Conservation (phyloP, 352 stramenopile species). For the Pythium chondricola region DNA sequence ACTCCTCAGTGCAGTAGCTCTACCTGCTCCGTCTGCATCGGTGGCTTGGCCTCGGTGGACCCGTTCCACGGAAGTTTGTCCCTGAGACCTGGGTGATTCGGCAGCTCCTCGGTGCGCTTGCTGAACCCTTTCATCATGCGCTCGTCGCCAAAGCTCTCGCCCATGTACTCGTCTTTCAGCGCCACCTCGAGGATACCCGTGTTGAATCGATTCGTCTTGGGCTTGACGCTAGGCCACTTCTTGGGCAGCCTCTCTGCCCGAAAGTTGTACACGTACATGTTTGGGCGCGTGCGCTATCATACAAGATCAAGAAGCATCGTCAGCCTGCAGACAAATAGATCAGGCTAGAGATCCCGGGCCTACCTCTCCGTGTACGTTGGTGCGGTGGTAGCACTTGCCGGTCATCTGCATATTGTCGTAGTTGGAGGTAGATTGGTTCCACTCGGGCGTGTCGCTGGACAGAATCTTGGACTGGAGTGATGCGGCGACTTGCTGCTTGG, state of each 20-base stretch:
- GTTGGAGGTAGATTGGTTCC: conserved; percentile 62
- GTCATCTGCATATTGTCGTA: conserved; percentile 70
- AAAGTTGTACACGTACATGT: conserved; percentile 86
- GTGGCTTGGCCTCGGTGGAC: conserved; percentile 43
- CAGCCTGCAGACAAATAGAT: background rate
- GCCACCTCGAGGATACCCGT: conserved; percentile 67
- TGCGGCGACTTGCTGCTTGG: conserved; percentile 60
- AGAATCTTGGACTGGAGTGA: conserved; percentile 57
- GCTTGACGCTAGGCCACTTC: conserved; percentile 67
- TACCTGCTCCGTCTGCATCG: conserved; percentile 45
- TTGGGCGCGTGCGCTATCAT: conserved; percentile 50
- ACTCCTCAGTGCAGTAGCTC: no score
- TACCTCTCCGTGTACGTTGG: conserved; percentile 74
- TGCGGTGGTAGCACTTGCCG: conserved; percentile 72
- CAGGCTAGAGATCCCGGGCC: no score
- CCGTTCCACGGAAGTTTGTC: conserved; percentile 58
- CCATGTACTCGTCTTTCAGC: conserved; percentile 51
- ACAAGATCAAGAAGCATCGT: background rate
- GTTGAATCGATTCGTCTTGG: conserved; percentile 76
- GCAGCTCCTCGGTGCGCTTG: conserved; percentile 73
- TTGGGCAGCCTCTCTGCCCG: conserved; percentile 77
- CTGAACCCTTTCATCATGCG: conserved; percentile 64
- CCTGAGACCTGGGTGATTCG: conserved; percentile 57
- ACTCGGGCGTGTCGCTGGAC: conserved; percentile 41
- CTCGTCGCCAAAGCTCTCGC: conserved; percentile 61